Conservation (phyloP, 2,329 filamentous ascomycete genomes). For the Dothideomycetidae sp. region DNA sequence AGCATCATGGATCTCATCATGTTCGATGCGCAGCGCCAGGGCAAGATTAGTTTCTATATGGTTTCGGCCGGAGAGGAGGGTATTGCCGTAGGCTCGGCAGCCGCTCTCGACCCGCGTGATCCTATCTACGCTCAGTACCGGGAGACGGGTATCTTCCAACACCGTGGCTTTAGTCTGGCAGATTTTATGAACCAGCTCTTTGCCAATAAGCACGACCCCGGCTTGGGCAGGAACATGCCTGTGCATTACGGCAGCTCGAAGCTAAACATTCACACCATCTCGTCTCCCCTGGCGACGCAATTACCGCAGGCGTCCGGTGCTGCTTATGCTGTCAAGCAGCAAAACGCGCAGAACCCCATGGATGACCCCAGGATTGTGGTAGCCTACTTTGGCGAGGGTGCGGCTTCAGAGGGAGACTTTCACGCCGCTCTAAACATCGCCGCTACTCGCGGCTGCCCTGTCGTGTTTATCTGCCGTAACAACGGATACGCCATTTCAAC, state of each 20-base stretch:
- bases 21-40: slow-evolving; percentile 94
- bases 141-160: slow-evolving; percentile 79
- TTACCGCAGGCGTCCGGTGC: slow-evolving; percentile 79
- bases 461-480: slow-evolving; percentile 82
- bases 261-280: slow-evolving; percentile 78
- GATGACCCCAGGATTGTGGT: slow-evolving; percentile 54
- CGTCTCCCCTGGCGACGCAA: slow-evolving; percentile 74
- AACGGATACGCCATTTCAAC: slow-evolving; percentile 88
- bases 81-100: slow-evolving; percentile 77
- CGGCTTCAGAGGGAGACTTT: slow-evolving; percentile 82
- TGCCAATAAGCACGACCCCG: slow-evolving; percentile 66
- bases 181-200: slow-evolving; percentile 96
- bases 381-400: slow-evolving; percentile 84
- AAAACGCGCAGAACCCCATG: slow-evolving; percentile 57
- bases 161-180: slow-evolving; percentile 71
- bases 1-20: slow-evolving; percentile 93
- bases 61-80: slow-evolving; percentile 88
- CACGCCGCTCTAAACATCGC: slow-evolving; percentile 85
- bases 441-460: slow-evolving; percentile 72
- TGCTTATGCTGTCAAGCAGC: slow-evolving; percentile 75
- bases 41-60: slow-evolving; percentile 94
- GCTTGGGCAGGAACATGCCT: slow-evolving; percentile 86
- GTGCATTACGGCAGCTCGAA: slow-evolving; percentile 83
- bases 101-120: slow-evolving; percentile 68
- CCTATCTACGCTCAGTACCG: slow-evolving; percentile 91